These are phyloP conservation scores for Chlorella sorokiniana DNA, from an alignment of 139 green algal species.

Conservation along the genomic window DNA sequence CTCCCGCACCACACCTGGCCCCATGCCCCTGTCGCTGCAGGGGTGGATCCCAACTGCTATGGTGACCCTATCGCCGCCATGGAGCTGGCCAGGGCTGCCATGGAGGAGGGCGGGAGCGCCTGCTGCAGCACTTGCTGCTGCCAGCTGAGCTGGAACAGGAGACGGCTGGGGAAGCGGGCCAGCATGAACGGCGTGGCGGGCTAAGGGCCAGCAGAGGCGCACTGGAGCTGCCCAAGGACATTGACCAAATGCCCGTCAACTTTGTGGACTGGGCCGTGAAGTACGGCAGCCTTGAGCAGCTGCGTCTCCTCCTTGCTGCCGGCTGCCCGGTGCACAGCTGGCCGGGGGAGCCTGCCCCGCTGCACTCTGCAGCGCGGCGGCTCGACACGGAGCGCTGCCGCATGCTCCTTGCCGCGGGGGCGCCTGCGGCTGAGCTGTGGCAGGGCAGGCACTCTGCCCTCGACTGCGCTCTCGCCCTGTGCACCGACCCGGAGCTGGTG, in stretches of 20 bases:
- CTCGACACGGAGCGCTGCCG: not conserved
- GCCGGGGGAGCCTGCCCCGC: not conserved
- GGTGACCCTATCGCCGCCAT: not conserved
- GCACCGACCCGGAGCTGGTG: no score
- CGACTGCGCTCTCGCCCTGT: no score
- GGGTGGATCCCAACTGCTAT: not conserved
- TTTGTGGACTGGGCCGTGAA: no score
- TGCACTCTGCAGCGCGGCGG: not conserved
- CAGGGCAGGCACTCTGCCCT: no score
- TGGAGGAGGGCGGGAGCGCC: not conserved
- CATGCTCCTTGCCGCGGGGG: not conserved
- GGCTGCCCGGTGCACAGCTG: not conserved
- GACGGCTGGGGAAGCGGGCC: not conserved
- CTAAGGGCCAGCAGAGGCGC: no score
- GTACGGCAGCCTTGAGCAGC: no score
- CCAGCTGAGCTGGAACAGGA: not conserved
- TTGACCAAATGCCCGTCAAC: no score
- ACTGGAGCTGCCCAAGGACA: no score
- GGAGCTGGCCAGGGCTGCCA: not conserved
- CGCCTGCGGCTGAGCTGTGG: not conserved
- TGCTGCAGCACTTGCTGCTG: constrained; percentile 1
- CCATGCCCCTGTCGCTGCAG: not conserved
- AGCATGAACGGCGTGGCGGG: not conserved
- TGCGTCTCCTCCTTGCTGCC: no score
- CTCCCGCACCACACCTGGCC: not conserved